A percentile compares a stretch with the other conserved stretches of the same genome.
Conservation (phyloP, 495 filamentous ascomycete genomes). For the Penicillium robsamsonii region DNA sequence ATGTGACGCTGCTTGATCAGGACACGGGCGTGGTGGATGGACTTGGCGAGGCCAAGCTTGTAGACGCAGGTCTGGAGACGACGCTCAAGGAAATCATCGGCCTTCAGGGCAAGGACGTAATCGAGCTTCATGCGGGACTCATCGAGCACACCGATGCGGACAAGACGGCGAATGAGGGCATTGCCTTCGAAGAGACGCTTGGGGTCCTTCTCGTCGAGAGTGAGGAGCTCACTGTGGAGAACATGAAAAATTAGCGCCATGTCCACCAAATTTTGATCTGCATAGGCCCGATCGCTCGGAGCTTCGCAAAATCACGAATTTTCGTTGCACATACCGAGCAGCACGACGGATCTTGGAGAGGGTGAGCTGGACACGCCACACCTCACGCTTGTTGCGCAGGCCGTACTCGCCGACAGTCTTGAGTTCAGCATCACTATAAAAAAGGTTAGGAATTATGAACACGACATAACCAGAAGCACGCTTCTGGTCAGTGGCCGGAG, state of each 20-base stretch:
- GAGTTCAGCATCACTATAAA: constrained; percentile 91
- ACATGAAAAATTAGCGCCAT: constrained; percentile 14
- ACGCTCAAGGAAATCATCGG: constrained; percentile 99
- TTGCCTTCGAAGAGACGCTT: constrained; percentile 99
- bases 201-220: constrained; percentile 99
- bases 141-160: constrained; percentile 98
- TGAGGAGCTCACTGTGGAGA: constrained; percentile 85
- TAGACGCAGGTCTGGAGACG: constrained; percentile 99
- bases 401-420: constrained; percentile 99
- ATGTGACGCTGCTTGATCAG: constrained; percentile 99
- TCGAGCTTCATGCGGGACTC: constrained; percentile 99
- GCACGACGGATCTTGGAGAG: constrained; percentile 99
- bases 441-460: constrained; percentile 40
- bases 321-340: constrained; percentile 73
- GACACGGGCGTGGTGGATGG: constrained; percentile 99
- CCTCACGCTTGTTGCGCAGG: constrained; percentile 99
- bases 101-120: constrained; percentile 98
- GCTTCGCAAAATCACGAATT: background rate
- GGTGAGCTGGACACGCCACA: constrained; percentile 98
- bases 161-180: constrained; percentile 98
- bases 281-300: background rate
- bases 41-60: constrained; percentile 99
- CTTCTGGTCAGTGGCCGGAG: constrained; percentile 96
- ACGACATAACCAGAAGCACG: constrained; percentile 97
- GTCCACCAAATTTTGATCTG: background rate